Conservation (phyloP, 2,329 filamentous ascomycete species). For the Byssoonygena ceratinophila region DNA sequence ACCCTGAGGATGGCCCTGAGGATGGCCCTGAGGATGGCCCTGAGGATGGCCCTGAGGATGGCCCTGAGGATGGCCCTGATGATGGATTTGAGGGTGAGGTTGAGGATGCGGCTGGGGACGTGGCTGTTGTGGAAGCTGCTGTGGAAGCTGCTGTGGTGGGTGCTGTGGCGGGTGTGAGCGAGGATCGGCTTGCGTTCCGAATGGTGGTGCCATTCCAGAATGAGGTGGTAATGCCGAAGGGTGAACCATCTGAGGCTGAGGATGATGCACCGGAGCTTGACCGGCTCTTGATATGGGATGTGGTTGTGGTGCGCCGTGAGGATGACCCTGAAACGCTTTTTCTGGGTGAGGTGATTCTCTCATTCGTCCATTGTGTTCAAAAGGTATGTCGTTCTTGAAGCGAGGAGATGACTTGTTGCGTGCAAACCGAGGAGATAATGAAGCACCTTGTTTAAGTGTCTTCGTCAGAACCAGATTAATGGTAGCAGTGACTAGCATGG, state of each 20-base stretch:
- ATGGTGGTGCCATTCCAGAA: not conserved
- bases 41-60: slow-evolving; percentile 2
- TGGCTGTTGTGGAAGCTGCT: not conserved
- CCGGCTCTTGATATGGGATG: not conserved
- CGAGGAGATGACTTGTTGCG: not conserved
- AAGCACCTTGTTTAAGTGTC: slow-evolving; percentile 19
- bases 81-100: not conserved
- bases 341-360: not conserved
- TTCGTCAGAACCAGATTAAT: slow-evolving; percentile 30
- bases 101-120: slow-evolving; percentile 5
- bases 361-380: slow-evolving; percentile 8
- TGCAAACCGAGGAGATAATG: slow-evolving; percentile 5
- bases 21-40: slow-evolving; percentile 4
- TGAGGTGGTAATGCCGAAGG: not conserved
- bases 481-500: slow-evolving; percentile 24
- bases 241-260: not conserved
- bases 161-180: not conserved
- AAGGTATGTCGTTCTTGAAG: not conserved
- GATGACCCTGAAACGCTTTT: not conserved
- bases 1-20: not conserved
- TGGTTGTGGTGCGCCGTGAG: not conserved
- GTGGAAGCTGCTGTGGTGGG: not conserved
- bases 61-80: not conserved
- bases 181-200: not conserved
- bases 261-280: not conserved